A percentile compares a stretch with the other conserved stretches of the same genome.
These are phyloP conservation scores for Amanita subjunquillea DNA, from an alignment of 768 basidiomycete genomes.

Conservation along the genomic window DNA sequence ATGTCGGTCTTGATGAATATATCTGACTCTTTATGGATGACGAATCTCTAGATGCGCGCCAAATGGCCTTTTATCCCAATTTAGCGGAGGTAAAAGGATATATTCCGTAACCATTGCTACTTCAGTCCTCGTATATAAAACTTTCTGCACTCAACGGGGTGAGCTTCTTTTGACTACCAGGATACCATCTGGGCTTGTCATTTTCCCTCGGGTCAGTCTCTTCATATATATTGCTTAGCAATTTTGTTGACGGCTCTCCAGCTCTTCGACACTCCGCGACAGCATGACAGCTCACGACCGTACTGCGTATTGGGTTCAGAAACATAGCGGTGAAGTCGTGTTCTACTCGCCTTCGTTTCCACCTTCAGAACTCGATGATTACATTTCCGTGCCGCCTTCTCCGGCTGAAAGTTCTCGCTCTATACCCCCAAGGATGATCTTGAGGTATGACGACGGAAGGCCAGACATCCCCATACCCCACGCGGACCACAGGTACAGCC, in stretches of 20 bases:
- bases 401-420: constrained; percentile 40
- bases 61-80: constrained; percentile 9
- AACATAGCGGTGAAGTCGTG: constrained; percentile 23
- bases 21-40: constrained; percentile 19
- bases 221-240: constrained; percentile 6
- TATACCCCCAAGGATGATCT: constrained; percentile 61
- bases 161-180: constrained; percentile 9
- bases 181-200: neutral
- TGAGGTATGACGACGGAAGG: constrained; percentile 57
- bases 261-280: constrained; percentile 45
- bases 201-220: constrained; percentile 6
- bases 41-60: constrained; percentile 21
- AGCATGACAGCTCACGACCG: constrained; percentile 51
- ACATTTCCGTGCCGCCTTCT: constrained; percentile 31
- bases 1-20: constrained; percentile 25
- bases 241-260: constrained; percentile 54
- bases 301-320: constrained; percentile 53
- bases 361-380: constrained; percentile 38
- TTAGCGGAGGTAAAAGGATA: constrained; percentile 15
- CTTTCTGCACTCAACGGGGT: constrained; percentile 16
- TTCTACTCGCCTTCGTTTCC: constrained; percentile 52
- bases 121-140: constrained; percentile 24
- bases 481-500: constrained; percentile 14
- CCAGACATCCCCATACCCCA: constrained; percentile 56
- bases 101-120: constrained; percentile 19